These are phyloP conservation scores for Penicillium roqueforti DNA, from an alignment of 495 filamentous ascomycete species.

Conservation along the genomic window DNA sequence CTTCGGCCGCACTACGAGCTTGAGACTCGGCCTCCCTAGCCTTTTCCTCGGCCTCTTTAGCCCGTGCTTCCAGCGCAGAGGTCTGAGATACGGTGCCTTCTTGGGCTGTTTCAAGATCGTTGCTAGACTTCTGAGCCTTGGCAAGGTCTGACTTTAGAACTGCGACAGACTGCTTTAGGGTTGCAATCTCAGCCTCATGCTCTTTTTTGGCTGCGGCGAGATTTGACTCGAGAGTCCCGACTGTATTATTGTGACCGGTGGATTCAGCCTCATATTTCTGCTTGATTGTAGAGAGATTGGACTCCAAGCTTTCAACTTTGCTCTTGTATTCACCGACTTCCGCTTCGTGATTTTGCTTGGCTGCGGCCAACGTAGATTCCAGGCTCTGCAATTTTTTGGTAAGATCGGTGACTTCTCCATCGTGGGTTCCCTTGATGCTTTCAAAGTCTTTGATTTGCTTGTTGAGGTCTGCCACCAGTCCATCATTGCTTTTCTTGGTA, in stretches of 20 bases:
- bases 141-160: slow-evolving; percentile 55
- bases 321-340: slow-evolving; percentile 46
- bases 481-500: slow-evolving; percentile 7
- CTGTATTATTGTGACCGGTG: slow-evolving; percentile 51
- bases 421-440: neutral
- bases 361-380: slow-evolving; percentile 42
- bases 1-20: slow-evolving; percentile 19
- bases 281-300: slow-evolving; percentile 51
- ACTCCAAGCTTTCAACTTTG: slow-evolving; percentile 50
- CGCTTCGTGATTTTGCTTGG: neutral
- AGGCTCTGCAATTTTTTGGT: slow-evolving; percentile 10
- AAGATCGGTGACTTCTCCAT: slow-evolving; percentile 3
- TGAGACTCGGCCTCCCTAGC: slow-evolving; percentile 48
- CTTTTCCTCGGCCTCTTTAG: slow-evolving; percentile 41
- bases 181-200: slow-evolving; percentile 57
- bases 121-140: slow-evolving; percentile 46
- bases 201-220: slow-evolving; percentile 50
- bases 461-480: slow-evolving; percentile 7
- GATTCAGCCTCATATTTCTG: slow-evolving; percentile 56
- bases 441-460: neutral
- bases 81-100: slow-evolving; percentile 50
- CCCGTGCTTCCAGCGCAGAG: slow-evolving; percentile 44
- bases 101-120: slow-evolving; percentile 56
- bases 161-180: slow-evolving; percentile 53
- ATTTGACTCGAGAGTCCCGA: slow-evolving; percentile 52